Conservation (phyloP, 2,329 filamentous ascomycete genomes). For the Fusarium avenaceum region DNA sequence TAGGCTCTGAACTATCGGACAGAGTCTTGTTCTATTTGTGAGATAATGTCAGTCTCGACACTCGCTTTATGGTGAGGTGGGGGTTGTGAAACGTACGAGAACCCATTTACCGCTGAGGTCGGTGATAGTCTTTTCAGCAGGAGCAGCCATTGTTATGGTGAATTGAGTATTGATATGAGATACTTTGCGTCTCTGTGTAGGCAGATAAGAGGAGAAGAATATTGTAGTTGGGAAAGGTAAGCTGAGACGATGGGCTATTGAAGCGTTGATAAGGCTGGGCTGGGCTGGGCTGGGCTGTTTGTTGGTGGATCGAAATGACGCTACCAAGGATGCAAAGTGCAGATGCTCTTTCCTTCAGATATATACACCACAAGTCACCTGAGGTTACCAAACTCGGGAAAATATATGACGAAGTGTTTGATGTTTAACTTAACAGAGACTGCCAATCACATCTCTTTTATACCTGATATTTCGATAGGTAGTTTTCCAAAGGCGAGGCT, state of each 20-base stretch:
- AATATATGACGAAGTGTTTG: not conserved
- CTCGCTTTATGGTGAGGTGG: constrained; percentile 1
- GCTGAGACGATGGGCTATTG: not conserved
- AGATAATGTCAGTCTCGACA: constrained; percentile 15
- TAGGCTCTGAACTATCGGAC: constrained; percentile 76
- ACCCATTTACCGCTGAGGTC: constrained; percentile 78
- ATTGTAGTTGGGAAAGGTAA: constrained; percentile 8
- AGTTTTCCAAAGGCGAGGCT: constrained; percentile 1
- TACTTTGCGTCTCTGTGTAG: not conserved
- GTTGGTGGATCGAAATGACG: constrained; percentile 41
- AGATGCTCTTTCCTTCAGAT: constrained; percentile 14
- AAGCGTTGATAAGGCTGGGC: constrained; percentile 19
- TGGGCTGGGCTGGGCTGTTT: constrained; percentile 15
- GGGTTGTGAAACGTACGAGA: constrained; percentile 67
- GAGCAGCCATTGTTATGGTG: constrained; percentile 75
- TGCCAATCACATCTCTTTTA: not conserved
- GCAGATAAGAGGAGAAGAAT: not conserved
- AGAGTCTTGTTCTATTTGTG: constrained; percentile 76
- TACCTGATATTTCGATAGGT: constrained; percentile 2
- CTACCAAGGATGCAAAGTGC: constrained; percentile 24
- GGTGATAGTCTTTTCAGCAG: constrained; percentile 73
- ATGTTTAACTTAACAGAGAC: not conserved
- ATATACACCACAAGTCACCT: constrained; percentile 7
- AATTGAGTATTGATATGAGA: not conserved
- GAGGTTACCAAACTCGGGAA: not conserved